Base-by-base conservation (phyloP, 192 early-diverging fungal genomes). In the Linnemannia hyalina region DNA sequence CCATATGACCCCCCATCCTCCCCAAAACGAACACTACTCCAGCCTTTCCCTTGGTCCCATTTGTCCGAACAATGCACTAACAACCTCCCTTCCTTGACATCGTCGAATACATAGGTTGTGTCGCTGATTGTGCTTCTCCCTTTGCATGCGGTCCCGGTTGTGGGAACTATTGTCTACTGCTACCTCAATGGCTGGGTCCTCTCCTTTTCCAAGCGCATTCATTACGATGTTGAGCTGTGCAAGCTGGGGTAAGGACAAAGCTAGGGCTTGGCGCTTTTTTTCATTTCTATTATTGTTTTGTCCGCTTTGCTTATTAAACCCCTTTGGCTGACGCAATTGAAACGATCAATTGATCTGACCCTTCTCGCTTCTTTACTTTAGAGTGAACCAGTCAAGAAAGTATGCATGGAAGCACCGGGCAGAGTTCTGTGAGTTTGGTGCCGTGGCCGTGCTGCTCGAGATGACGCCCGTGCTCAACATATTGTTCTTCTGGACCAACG, bases 401-500 rank as follows among this genome's bases (percentile, higher is more conserved):
- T 89, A 88, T 69, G 92, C 90, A 20, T 93, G 91, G 91, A 78
- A 82, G 38, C 70, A 89, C 26, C 68, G 75, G 5, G 4, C 38
- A 3, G 88, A 82, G 26, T 93, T 89, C 47, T 73, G 81, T 35
- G 76, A 81, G 46, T 89, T 91, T 89, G 92, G 92, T 10, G 80
- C 71, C 0, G 89, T 93, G 22, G 91, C 93, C 6, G 88, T 93
- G 7, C 92, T 91, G 23, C 76, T 95, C 29, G 91, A 95, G 73
- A 83, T 95, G 69, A 82, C 94, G 4, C 94, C 94, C 18, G 44
- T 95, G 15, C 76, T 93, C 22, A 91, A 92, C 70, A 57, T 93
- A 52, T 11, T 95, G 6, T 95, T 95, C 63, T 89, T 93, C 81
- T 95, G 93, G 90, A 95, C 94, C 13, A 95, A 95, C 74, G 88